Percentiles rank a stretch among this genome's conserved stretches.
Evolutionary conservation across 2,329 filamentous ascomycete species (phyloP).

Genomic region (Apiospora pterosperma): DNA sequence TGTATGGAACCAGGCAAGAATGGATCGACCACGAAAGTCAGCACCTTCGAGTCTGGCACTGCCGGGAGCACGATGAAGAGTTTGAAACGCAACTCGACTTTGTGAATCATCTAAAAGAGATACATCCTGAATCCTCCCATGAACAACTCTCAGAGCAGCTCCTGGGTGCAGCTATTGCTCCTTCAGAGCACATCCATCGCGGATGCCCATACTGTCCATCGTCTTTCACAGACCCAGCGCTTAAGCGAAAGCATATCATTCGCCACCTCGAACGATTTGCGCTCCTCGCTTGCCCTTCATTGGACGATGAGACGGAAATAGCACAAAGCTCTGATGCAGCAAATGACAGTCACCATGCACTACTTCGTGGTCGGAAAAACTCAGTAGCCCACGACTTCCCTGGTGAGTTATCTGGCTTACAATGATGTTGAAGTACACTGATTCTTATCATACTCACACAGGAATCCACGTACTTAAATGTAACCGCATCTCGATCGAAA

Average conservation of each 20-base stretch:
- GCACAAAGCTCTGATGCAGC: background rate
- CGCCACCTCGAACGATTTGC: background rate
- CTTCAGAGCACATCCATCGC: background rate
- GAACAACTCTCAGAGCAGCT: background rate
- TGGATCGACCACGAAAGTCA: conserved; percentile 18
- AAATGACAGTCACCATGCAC: background rate
- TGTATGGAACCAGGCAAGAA: conserved; percentile 13
- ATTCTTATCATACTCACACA: background rate
- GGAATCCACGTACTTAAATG: background rate
- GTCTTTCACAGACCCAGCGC: background rate
- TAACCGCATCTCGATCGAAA: background rate
- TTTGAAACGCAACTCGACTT: conserved; percentile 13
- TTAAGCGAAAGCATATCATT: background rate
- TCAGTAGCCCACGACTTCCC: background rate
- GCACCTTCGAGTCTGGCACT: conserved; percentile 14
- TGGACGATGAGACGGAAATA: background rate
- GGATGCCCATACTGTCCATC: background rate
- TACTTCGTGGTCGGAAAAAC: background rate
- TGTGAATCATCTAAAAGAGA: background rate
- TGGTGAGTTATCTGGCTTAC: background rate
- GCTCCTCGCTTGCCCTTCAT: background rate
- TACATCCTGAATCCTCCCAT: background rate
- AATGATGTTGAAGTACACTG: background rate
- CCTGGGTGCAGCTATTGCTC: background rate
- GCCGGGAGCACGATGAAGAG: conserved; percentile 9